Evolutionary conservation across 1,139 yeast genomes (phyloP).

Genomic region (Pichia sp.): DNA sequence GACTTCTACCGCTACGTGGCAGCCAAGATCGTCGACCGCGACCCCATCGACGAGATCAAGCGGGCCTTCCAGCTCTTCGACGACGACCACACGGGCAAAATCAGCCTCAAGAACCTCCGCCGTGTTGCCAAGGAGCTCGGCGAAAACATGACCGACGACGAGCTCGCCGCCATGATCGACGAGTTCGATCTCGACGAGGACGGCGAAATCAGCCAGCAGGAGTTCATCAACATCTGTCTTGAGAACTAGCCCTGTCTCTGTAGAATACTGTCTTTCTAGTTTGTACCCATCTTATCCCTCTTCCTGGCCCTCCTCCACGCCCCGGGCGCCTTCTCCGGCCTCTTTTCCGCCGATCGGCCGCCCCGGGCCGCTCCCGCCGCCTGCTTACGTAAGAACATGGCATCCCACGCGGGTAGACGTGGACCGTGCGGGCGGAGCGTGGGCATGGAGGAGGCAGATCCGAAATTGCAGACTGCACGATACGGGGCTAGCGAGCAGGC

Average conservation of each 20-base stretch:
- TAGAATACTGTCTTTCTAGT: too few relatives aligned
- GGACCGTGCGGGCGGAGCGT: constrained; percentile 1
- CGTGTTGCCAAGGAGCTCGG: constrained; percentile 92
- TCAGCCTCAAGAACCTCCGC: constrained; percentile 74
- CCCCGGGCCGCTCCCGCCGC: too few relatives aligned
- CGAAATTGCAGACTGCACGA: neutral
- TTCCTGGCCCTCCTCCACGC: too few relatives aligned
- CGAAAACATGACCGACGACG: constrained; percentile 88
- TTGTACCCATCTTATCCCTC: too few relatives aligned
- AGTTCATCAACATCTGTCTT: constrained; percentile 84
- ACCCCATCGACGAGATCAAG: constrained; percentile 87
- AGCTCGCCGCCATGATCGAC: constrained; percentile 92
- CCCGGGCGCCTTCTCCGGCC: too few relatives aligned
- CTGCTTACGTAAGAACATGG: neutral
- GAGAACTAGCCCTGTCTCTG: constrained; percentile 39
- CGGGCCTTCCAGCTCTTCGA: constrained; percentile 91
- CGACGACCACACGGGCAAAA: constrained; percentile 83
- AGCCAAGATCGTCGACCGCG: constrained; percentile 72
- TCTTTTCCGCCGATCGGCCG: too few relatives aligned
- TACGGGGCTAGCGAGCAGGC: neutral
- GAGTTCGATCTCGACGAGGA: constrained; percentile 97
- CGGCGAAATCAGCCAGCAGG: constrained; percentile 91
- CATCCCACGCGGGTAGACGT: constrained; percentile 9
- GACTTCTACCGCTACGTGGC: constrained; percentile 80
- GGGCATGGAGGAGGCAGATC: neutral